Conservation (phyloP, 768 basidiomycete species). For the Paxillus rubicundulus region DNA sequence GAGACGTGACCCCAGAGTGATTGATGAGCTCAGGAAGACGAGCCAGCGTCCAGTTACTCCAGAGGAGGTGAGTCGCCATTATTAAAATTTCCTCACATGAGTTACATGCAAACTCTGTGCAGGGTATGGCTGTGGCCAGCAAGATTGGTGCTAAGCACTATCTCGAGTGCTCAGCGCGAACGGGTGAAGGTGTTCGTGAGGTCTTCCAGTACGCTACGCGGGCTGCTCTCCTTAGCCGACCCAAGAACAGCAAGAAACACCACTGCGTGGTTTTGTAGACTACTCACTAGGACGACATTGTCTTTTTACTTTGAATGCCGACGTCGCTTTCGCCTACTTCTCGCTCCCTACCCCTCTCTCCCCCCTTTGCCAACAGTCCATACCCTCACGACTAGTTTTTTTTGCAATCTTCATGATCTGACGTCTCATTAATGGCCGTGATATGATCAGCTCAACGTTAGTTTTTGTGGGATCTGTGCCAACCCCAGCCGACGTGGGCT, state of each 20-base stretch:
- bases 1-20: conserved; percentile 86
- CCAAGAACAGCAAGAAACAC: conserved; percentile 42
- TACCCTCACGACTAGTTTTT: conserved; percentile 38
- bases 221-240: conserved; percentile 74
- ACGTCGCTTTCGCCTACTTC: conserved; percentile 16
- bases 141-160: conserved; percentile 98
- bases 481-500: too few species aligned
- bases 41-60: conserved; percentile 92
- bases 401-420: conserved; percentile 39
- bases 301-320: conserved; percentile 21
- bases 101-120: conserved; percentile 6
- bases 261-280: conserved; percentile 46
- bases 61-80: conserved; percentile 64
- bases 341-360: conserved; percentile 14
- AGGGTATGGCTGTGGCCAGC: conserved; percentile 93
- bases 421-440: conserved; percentile 22
- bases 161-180: conserved; percentile 95
- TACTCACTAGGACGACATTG: conserved; percentile 20
- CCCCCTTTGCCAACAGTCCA: conserved; percentile 26
- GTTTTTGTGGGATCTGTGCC: too few species aligned
- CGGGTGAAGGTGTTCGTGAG: conserved; percentile 95
- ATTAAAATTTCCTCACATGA: neutral
- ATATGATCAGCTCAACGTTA: neutral
- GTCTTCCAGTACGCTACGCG: conserved; percentile 98
- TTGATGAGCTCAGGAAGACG: conserved; percentile 92